phyloP scores from a whole-genome alignment of 108 stramenopile genomes.

The Nitzschia sp. region DNA sequence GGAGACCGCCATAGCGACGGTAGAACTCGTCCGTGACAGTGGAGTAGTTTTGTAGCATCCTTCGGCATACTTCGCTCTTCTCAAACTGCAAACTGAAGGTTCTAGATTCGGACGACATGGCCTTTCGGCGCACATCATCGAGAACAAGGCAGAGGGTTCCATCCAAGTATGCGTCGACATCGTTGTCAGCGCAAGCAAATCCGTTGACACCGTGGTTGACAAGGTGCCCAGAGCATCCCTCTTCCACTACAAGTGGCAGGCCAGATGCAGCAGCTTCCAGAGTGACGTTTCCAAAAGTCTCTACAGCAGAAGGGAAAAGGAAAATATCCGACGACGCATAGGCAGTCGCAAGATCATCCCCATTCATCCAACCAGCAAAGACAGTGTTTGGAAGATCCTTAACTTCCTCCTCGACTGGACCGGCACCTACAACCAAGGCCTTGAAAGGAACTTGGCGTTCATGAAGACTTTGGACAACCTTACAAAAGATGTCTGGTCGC shows the following conservation, averaged over 20 bases:
- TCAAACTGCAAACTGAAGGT: conserved; percentile 40
- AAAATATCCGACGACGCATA: conserved; percentile 81
- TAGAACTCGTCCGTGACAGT: conserved; percentile 52
- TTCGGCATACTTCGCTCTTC: conserved; percentile 35
- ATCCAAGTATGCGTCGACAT: conserved; percentile 51
- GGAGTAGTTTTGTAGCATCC: conserved; percentile 60
- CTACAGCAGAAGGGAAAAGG: conserved; percentile 75
- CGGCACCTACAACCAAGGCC: conserved; percentile 67
- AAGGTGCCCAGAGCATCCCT: conserved; percentile 67
- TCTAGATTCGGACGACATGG: conserved; percentile 33
- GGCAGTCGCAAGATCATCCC: conserved; percentile 54
- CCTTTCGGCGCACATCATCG: conserved; percentile 32
- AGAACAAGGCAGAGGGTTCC: conserved; percentile 39
- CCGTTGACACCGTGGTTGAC: conserved; percentile 56
- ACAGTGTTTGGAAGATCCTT: conserved; percentile 47
- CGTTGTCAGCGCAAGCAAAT: conserved; percentile 44
- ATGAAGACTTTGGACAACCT: conserved; percentile 43
- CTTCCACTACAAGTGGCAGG: conserved; percentile 74
- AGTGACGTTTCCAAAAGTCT: conserved; percentile 86
- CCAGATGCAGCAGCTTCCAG: conserved; percentile 84
- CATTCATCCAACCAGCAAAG: conserved; percentile 65
- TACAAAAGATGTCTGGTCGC: conserved; percentile 56
- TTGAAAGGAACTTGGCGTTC: conserved; percentile 35
- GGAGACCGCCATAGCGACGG: conserved; percentile 43
- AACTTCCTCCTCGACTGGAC: conserved; percentile 47